Evolutionary conservation across 2,329 filamentous ascomycete genomes (phyloP).

Genomic region (Colletotrichum liaoningense): DNA sequence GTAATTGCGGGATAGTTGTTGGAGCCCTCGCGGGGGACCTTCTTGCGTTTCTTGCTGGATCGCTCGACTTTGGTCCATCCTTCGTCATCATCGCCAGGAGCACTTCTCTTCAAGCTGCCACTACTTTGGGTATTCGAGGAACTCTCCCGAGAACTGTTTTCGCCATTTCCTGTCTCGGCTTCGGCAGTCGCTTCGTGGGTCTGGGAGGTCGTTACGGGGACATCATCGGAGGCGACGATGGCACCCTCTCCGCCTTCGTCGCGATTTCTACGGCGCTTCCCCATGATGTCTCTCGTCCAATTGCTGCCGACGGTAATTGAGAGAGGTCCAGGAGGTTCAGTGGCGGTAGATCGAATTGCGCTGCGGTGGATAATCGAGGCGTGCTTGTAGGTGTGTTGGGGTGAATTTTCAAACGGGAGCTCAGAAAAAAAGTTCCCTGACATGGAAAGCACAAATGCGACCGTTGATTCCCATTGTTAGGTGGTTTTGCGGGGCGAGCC

Average conservation of each 20-base stretch:
- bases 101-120: slow-evolving; percentile 61
- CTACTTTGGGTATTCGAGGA: slow-evolving; percentile 43
- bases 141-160: slow-evolving; percentile 9
- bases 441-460: neutral
- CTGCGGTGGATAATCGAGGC: neutral
- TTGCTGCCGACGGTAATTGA: neutral
- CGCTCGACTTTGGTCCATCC: slow-evolving; percentile 69
- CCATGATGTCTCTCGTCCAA: slow-evolving; percentile 4
- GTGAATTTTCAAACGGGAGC: neutral
- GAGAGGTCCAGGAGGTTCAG: neutral
- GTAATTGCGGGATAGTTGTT: slow-evolving; percentile 70
- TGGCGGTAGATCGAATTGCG: neutral
- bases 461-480: neutral
- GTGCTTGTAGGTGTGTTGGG: neutral
- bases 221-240: slow-evolving; percentile 6
- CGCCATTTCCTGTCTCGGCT: neutral
- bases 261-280: slow-evolving; percentile 20
- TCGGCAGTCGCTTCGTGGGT: neutral
- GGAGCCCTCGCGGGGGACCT: slow-evolving; percentile 65
- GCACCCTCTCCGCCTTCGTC: slow-evolving; percentile 25
- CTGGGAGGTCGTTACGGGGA: neutral
- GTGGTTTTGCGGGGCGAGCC: neutral
- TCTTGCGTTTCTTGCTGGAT: slow-evolving; percentile 69
- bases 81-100: slow-evolving; percentile 51
- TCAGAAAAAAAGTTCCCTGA: slow-evolving; percentile 5